A percentile compares a stretch with the other conserved stretches of the same genome.
These are phyloP conservation scores for Amanita jacksonii DNA, from an alignment of 768 basidiomycete species.

Conservation along the genomic window DNA sequence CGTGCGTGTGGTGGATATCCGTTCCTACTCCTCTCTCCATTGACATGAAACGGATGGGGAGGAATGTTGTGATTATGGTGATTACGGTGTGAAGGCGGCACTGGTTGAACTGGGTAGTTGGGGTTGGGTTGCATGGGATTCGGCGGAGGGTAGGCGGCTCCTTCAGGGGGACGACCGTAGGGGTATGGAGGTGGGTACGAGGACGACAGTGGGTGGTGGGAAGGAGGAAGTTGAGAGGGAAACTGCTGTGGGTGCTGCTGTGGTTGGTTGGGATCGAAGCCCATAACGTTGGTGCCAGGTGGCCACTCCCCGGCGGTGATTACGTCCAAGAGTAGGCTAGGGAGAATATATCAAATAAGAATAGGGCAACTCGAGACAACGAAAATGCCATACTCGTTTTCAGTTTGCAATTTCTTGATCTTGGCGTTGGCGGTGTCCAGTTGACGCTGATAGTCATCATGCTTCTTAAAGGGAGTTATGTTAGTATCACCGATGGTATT, in stretches of 20 bases:
- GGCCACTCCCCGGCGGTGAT: neutral
- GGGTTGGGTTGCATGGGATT: neutral
- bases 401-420: constrained; percentile 35
- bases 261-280: neutral
- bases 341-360: neutral
- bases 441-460: constrained; percentile 28
- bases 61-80: neutral
- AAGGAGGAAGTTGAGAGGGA: neutral
- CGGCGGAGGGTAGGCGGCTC: neutral
- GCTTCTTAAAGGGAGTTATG: constrained; percentile 19
- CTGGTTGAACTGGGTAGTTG: neutral
- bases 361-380: neutral
- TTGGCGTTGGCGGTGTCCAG: constrained; percentile 30
- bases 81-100: neutral
- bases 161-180: neutral
- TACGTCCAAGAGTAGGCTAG: constrained; percentile 7
- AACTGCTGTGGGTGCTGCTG: neutral
- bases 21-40: constrained; percentile 1
- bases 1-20: neutral
- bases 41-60: constrained; percentile 3
- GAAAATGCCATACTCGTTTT: constrained; percentile 33
- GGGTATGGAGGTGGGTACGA: neutral
- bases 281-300: neutral
- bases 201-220: neutral
- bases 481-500: neutral